Evolutionary conservation across 1,284 basidiomycete species (phyloP).

Genomic region (Apiotrichum sp.): DNA sequence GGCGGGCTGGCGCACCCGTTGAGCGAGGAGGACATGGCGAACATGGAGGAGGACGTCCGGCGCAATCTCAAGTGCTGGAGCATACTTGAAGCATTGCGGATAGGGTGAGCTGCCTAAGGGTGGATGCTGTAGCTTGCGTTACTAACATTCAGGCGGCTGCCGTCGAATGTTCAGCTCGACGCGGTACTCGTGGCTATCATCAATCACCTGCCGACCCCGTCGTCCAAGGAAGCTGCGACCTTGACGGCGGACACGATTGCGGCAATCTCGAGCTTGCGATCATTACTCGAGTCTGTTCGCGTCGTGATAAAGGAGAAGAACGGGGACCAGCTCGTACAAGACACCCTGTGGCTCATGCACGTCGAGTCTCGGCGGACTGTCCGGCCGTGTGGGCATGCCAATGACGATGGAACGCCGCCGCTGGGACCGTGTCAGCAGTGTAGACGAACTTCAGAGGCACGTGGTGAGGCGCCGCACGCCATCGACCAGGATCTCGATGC

Average conservation of each 20-base stretch:
- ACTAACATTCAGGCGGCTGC: background rate
- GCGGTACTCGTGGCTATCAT: background rate
- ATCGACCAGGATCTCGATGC: background rate
- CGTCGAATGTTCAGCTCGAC: background rate
- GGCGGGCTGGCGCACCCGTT: background rate
- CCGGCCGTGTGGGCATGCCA: background rate
- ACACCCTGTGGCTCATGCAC: constrained; percentile 6
- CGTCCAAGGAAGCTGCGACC: background rate
- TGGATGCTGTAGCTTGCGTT: too few relatives aligned
- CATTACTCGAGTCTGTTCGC: constrained; percentile 1
- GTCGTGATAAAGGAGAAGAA: constrained; percentile 10
- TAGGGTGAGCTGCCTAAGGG: background rate
- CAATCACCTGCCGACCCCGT: background rate
- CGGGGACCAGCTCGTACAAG: constrained; percentile 13
- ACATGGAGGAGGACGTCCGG: background rate
- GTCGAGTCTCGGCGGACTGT: background rate
- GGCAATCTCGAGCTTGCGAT: background rate
- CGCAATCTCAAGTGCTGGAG: constrained; percentile 3
- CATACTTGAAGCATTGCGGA: background rate
- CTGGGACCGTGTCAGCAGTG: background rate
- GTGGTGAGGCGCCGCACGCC: background rate
- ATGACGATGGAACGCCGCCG: background rate
- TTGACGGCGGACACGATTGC: constrained; percentile 1
- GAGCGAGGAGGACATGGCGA: background rate
- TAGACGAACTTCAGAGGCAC: background rate